Percentiles rank a stretch among this genome's conserved stretches.
Conservation (phyloP, 129 eudicot genomes). For the Arctium lappa region DNA sequence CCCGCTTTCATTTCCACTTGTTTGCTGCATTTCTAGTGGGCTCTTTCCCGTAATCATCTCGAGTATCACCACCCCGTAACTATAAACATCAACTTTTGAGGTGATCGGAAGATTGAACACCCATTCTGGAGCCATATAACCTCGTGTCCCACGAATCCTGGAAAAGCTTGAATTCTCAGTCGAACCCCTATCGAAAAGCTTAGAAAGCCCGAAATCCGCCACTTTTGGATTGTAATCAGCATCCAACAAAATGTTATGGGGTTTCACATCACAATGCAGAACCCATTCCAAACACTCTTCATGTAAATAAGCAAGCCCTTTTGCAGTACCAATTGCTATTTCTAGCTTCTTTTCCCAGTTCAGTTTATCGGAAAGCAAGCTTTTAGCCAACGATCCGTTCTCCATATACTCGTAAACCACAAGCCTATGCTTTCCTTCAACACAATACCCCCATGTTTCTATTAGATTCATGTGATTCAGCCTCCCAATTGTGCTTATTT, state of each 20-base stretch:
- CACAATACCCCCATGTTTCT: conserved; percentile 51
- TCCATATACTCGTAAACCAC: conserved; percentile 50
- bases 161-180: conserved; percentile 33
- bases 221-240: conserved; percentile 37
- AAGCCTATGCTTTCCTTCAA: conserved; percentile 41
- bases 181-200: conserved; percentile 20
- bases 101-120: conserved; percentile 38
- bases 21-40: conserved; percentile 10
- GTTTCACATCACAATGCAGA: conserved; percentile 58
- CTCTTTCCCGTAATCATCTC: conserved; percentile 50
- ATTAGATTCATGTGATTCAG: conserved; percentile 52
- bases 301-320: conserved; percentile 60
- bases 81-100: conserved; percentile 56
- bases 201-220: conserved; percentile 52
- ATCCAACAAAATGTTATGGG: conserved; percentile 46
- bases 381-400: conserved; percentile 33
- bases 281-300: conserved; percentile 73
- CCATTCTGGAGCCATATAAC: conserved; percentile 77
- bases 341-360: conserved; percentile 39
- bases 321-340: conserved; percentile 54
- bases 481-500: conserved; percentile 45
- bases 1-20: background rate
- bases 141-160: conserved; percentile 56
- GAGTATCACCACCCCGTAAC: conserved; percentile 46
- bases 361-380: conserved; percentile 19